Evolutionary conservation across 768 basidiomycete genomes (phyloP).

Genomic region (Tremella fuciformis): DNA sequence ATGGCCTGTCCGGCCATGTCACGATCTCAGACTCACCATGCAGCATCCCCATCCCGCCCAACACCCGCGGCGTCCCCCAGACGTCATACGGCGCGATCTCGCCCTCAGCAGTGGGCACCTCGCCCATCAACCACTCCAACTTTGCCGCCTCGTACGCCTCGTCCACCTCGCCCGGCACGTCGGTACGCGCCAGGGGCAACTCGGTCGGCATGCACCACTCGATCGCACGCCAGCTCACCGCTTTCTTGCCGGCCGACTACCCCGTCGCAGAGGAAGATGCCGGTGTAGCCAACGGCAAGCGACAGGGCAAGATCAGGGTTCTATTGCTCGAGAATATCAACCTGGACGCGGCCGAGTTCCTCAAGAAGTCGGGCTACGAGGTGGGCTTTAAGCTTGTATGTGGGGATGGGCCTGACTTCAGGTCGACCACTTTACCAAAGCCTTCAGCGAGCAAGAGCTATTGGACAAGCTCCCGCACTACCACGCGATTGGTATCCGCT

Average conservation of each 20-base stretch:
- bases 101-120: constrained; percentile 25
- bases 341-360: constrained; percentile 75
- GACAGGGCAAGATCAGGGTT: constrained; percentile 71
- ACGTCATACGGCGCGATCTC: constrained; percentile 39
- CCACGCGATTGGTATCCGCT: constrained; percentile 93
- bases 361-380: constrained; percentile 74
- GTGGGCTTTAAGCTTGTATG: constrained; percentile 21
- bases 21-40: background rate
- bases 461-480: constrained; percentile 71
- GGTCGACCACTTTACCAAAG: constrained; percentile 82
- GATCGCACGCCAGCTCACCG: constrained; percentile 38
- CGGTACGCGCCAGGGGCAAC: constrained; percentile 6
- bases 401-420: constrained; percentile 46
- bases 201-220: constrained; percentile 9
- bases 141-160: constrained; percentile 28
- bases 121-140: constrained; percentile 23
- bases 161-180: constrained; percentile 13
- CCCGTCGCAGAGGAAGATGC: constrained; percentile 26
- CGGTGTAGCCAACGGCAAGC: constrained; percentile 24
- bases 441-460: constrained; percentile 91
- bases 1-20: too few species aligned
- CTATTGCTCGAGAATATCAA: constrained; percentile 94
- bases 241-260: constrained; percentile 42
- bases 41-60: constrained; percentile 52
- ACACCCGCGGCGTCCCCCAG: constrained; percentile 42